Conservation (phyloP, 169 alveolate species). For the Babesia bigemina region DNA sequence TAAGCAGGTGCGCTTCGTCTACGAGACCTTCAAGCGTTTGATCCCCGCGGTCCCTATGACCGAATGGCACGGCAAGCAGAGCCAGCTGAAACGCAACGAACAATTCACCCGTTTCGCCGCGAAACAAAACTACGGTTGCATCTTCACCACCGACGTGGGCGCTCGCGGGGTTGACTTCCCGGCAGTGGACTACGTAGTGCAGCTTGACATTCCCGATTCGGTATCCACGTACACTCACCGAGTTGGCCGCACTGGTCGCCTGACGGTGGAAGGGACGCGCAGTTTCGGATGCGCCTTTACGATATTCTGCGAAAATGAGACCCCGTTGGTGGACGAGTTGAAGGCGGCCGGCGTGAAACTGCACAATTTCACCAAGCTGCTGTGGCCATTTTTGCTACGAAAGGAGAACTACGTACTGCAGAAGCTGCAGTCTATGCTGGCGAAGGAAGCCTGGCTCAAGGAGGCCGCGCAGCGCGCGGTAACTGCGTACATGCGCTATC, state of each 20-base stretch:
- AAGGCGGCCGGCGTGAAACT: conserved; percentile 47
- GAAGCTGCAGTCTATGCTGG: conserved; percentile 56
- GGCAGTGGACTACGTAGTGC: conserved; percentile 93
- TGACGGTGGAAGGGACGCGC: conserved; percentile 83
- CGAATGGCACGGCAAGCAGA: conserved; percentile 91
- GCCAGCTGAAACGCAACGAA: conserved; percentile 74
- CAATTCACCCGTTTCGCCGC: conserved; percentile 68
- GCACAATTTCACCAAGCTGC: conserved; percentile 52
- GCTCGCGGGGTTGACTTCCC: conserved; percentile 98
- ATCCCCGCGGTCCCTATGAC: conserved; percentile 86
- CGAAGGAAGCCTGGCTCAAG: conserved; percentile 68
- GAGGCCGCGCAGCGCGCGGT: conserved; percentile 68
- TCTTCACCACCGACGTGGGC: conserved; percentile 93
- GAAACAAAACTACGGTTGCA: conserved; percentile 68
- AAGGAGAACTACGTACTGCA: conserved; percentile 48
- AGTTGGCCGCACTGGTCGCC: conserved; percentile 97
- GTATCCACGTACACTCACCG: conserved; percentile 94
- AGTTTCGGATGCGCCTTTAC: conserved; percentile 81
- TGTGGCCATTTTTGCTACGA: conserved; percentile 38
- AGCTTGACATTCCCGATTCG: conserved; percentile 95
- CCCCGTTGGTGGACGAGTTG: conserved; percentile 37
- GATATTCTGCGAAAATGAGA: conserved; percentile 70
- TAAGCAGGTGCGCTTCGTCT: conserved; percentile 92
- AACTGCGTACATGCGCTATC: conserved; percentile 61
- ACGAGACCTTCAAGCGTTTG: conserved; percentile 87